Conservation (phyloP, 2,329 filamentous ascomycete genomes). For the Rhexocercosporidium sp. region DNA sequence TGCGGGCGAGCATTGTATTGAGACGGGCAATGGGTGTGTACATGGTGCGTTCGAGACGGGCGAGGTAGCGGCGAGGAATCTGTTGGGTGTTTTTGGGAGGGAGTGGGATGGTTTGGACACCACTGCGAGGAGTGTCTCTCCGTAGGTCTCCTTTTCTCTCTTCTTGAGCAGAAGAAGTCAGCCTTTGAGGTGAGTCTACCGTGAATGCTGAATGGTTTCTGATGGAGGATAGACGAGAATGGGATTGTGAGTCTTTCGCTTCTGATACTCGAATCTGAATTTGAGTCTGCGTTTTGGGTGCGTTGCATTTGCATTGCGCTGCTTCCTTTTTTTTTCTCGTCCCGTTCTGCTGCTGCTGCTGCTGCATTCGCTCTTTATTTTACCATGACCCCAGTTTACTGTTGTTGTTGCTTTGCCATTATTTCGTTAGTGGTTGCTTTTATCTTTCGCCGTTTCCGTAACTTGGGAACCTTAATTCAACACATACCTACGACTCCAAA, state of each 20-base stretch:
- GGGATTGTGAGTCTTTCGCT: conserved; percentile 7
- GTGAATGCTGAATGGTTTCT: neutral
- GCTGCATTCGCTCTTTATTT: neutral
- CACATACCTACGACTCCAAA: too few species aligned
- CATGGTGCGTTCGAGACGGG: conserved; percentile 51
- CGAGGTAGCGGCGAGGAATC: conserved; percentile 48
- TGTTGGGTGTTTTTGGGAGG: conserved; percentile 45
- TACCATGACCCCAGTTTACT: neutral
- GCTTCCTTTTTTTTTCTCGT: too few species aligned
- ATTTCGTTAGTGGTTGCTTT: too few species aligned
- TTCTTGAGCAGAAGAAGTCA: neutral
- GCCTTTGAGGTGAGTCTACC: conserved; percentile 8
- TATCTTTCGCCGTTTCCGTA: too few species aligned
- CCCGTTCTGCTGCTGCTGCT: neutral
- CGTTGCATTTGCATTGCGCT: neutral
- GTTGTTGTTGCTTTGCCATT: neutral
- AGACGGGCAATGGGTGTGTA: conserved; percentile 49
- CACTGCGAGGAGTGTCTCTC: conserved; percentile 30
- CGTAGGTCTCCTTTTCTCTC: conserved; percentile 2
- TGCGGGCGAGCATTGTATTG: conserved; percentile 48
- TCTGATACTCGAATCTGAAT: too few species aligned
- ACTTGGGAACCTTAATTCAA: too few species aligned
- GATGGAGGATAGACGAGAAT: neutral
- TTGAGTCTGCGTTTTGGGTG: too few species aligned
- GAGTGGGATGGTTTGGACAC: conserved; percentile 43